Conservation (phyloP, 2,329 filamentous ascomycete genomes). For the Torrubiellomyces zombiae region DNA sequence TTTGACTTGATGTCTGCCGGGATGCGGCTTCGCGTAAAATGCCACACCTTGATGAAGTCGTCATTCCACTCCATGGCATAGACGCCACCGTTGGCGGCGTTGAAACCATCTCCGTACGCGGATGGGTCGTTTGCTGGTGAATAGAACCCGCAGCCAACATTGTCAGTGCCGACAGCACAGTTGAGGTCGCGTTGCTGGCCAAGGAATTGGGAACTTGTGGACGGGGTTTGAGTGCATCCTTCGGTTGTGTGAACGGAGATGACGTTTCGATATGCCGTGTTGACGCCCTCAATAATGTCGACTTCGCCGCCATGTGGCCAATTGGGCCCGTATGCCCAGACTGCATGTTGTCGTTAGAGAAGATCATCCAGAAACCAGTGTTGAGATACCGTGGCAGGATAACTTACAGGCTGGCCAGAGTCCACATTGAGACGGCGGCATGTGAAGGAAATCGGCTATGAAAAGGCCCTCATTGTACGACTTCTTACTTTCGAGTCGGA, state of each 20-base stretch:
- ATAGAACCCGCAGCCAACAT: slow-evolving; percentile 29
- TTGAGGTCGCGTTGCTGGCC: slow-evolving; percentile 15
- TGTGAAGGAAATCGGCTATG: slow-evolving; percentile 55
- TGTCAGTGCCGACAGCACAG: slow-evolving; percentile 19
- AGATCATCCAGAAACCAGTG: too few relatives aligned
- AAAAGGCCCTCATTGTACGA: slow-evolving; percentile 50
- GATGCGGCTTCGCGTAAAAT: slow-evolving; percentile 50
- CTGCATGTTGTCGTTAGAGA: slow-evolving; percentile 13
- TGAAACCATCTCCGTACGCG: slow-evolving; percentile 49
- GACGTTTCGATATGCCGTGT: slow-evolving; percentile 39
- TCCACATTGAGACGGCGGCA: slow-evolving; percentile 55
- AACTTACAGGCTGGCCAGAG: slow-evolving; percentile 53
- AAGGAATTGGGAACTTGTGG: slow-evolving; percentile 8
- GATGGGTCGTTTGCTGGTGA: slow-evolving; percentile 22
- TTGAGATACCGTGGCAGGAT: too few relatives aligned
- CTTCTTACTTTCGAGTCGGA: slow-evolving; percentile 49
- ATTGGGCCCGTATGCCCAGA: slow-evolving; percentile 34
- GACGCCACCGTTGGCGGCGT: slow-evolving; percentile 47
- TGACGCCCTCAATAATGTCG: slow-evolving; percentile 56
- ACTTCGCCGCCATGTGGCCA: slow-evolving; percentile 52
- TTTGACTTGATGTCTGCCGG: slow-evolving; percentile 46
- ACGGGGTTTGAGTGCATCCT: slow-evolving; percentile 13
- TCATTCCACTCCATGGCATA: slow-evolving; percentile 58
- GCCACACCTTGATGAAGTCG: slow-evolving; percentile 55
- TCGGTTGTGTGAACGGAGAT: slow-evolving; percentile 43